Percentiles rank a stretch among this genome's conserved stretches.
Evolutionary conservation across 805 yeast genomes (phyloP).

Genomic region (Candida namnaoensis): DNA sequence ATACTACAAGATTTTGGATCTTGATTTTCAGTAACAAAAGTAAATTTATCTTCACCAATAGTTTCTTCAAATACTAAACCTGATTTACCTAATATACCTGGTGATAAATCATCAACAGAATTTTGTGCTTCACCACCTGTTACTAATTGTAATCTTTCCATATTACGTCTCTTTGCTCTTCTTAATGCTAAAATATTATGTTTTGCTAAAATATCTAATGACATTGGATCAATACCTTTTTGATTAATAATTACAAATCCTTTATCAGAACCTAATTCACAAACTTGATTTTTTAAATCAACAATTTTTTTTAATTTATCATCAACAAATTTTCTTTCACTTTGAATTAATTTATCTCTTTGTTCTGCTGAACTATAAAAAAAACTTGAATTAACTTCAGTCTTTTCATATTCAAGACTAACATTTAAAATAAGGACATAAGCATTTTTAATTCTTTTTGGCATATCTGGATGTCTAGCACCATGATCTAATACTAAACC

Average conservation of each 20-base stretch:
- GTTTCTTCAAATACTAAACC: constrained; percentile 89
- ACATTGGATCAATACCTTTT: constrained; percentile 98
- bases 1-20: constrained; percentile 90
- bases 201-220: constrained; percentile 87
- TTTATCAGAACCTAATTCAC: constrained; percentile 60
- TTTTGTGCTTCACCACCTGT: constrained; percentile 98
- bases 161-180: constrained; percentile 97
- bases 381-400: constrained; percentile 95
- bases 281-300: constrained; percentile 87
- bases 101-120: constrained; percentile 86
- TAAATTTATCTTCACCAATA: constrained; percentile 95
- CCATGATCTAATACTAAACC: constrained; percentile 97
- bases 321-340: constrained; percentile 91
- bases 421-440: constrained; percentile 83
- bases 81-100: constrained; percentile 75
- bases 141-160: constrained; percentile 95
- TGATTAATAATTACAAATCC: constrained; percentile 95
- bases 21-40: constrained; percentile 84
- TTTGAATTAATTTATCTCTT: constrained; percentile 86
- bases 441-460: constrained; percentile 77
- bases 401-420: constrained; percentile 92
- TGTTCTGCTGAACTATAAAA: constrained; percentile 94
- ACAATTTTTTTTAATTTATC: constrained; percentile 86
- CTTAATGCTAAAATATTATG: constrained; percentile 90
- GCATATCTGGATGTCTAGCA: constrained; percentile 99